Evolutionary conservation across 2,329 filamentous ascomycete genomes (phyloP), one percentile per base, ranked within the genome.

Genomic region (Aspergillus pseudoterreus): DNA sequence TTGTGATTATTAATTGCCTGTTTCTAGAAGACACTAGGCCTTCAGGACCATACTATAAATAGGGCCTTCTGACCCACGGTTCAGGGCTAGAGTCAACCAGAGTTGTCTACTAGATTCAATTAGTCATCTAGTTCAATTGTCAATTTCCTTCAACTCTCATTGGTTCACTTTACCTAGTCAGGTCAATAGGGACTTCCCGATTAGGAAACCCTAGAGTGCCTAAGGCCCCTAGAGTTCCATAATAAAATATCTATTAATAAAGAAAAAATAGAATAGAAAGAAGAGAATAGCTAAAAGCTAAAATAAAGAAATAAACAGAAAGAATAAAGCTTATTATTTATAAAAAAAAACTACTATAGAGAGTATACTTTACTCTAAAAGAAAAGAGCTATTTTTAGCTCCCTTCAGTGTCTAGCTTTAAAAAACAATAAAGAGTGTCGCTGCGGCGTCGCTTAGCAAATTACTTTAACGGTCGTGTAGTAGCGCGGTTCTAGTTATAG

Each of bases 291-390:
- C 45, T 47, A 19, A 47, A 35, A 19, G 35, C 35, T 19, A 19
- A 1, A 15, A 47, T 15, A n/a, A 38, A 14, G 36, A 19, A 47
- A 47, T 17, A 21, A 27, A 47, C 35, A 19, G 21, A 42, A n/a
- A 9, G 33, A 9, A 38, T 32, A 4, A 47, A 38, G 35, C 35
- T 41, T 22, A 19, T 47, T 12, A 47, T 42, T 47, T 47, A 47
- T 47, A 17, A 17, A 47, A 47, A 38, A 42, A 39, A 35, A 22
- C 45, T 21, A 42, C 33, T 22, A 19, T 38, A 38, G 45, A 35
- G 45, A 38, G 45, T 38, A 4, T 43, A 17, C 45, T 47, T 47
- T 19, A 47, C 45, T 47, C 35, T 47, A 9, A 15, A 15, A 27
- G 35, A n/a, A 14, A 19, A 19, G 11, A 47, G 35, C 35, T 35